Percentiles rank a stretch among this genome's conserved stretches.
phyloP scores from a whole-genome alignment of 1,284 basidiomycete genomes.

The Ceratobasidium sp. region DNA sequence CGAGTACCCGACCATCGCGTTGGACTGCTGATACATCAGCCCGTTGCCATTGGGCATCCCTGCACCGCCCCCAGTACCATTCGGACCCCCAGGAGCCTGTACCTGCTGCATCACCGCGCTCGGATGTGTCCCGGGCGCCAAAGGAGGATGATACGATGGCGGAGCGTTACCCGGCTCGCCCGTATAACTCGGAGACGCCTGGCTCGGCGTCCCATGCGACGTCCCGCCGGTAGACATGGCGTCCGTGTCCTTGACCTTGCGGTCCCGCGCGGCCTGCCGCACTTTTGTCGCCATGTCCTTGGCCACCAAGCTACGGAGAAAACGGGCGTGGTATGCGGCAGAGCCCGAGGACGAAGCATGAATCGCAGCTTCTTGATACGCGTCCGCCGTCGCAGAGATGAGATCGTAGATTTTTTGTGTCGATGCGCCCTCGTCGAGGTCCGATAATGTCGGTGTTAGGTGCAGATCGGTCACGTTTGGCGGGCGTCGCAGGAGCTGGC shows the following conservation, averaged over 20 bases:
- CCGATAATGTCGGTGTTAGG: conserved; percentile 54
- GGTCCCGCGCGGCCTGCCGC: conserved; percentile 61
- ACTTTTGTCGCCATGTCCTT: conserved; percentile 66
- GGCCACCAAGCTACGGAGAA: conserved; percentile 75
- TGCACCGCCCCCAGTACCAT: background rate
- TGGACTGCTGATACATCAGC: conserved; percentile 48
- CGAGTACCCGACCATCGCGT: conserved; percentile 53
- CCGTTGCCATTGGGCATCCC: conserved; percentile 34
- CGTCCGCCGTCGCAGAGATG: conserved; percentile 76
- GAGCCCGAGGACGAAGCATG: conserved; percentile 55
- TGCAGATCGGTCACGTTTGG: conserved; percentile 44
- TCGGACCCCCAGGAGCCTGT: background rate
- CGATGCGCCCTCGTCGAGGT: conserved; percentile 65
- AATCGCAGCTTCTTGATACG: conserved; percentile 75
- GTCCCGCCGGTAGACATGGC: conserved; percentile 42
- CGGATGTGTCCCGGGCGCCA: conserved; percentile 3
- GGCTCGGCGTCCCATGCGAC: conserved; percentile 34
- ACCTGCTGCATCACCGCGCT: conserved; percentile 18
- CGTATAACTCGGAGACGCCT: conserved; percentile 32
- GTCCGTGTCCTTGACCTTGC: conserved; percentile 50
- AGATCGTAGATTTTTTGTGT: conserved; percentile 71
- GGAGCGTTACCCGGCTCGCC: conserved; percentile 30
- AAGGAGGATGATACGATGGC: conserved; percentile 44
- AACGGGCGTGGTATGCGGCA: conserved; percentile 78
- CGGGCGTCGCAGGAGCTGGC: conserved; percentile 49